Percentiles rank a stretch among this genome's conserved stretches.
phyloP scores from a whole-genome alignment of 108 stramenopile species.

The Craspedostauros australis region DNA sequence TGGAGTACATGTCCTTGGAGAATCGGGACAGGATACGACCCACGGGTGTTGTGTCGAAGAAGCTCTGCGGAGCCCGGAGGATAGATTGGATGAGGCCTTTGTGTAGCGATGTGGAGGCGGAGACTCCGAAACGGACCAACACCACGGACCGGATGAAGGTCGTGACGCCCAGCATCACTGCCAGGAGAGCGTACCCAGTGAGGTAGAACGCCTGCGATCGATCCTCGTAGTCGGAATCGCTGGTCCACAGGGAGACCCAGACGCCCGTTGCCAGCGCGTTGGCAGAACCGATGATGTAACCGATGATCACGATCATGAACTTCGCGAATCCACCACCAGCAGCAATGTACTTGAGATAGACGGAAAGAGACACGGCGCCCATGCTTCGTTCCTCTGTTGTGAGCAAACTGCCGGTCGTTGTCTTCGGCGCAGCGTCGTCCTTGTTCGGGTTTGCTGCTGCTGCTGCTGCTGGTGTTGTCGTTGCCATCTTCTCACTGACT shows the following conservation, averaged over 20 bases:
- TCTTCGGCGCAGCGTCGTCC: slow-evolving; percentile 5
- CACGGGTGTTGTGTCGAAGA: slow-evolving; percentile 91
- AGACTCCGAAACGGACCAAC: slow-evolving; percentile 58
- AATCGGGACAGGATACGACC: slow-evolving; percentile 86
- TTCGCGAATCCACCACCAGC: slow-evolving; percentile 53
- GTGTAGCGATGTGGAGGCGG: slow-evolving; percentile 49
- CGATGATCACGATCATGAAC: slow-evolving; percentile 38
- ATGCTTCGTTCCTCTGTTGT: slow-evolving; percentile 61
- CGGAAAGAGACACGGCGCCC: slow-evolving; percentile 47
- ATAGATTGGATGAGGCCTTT: slow-evolving; percentile 51
- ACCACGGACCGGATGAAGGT: slow-evolving; percentile 50
- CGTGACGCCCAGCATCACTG: slow-evolving; percentile 34
- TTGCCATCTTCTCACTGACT: slow-evolving; percentile 6
- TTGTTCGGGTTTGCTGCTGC: slow-evolving; percentile 13
- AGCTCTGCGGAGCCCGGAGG: slow-evolving; percentile 76
- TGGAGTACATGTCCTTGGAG: slow-evolving; percentile 64
- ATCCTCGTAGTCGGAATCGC: slow-evolving; percentile 44
- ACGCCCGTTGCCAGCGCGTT: slow-evolving; percentile 28
- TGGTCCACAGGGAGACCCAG: slow-evolving; percentile 68
- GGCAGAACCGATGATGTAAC: slow-evolving; percentile 47
- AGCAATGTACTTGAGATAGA: slow-evolving; percentile 56
- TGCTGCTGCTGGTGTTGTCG: neutral
- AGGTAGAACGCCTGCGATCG: slow-evolving; percentile 35
- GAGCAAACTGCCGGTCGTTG: slow-evolving; percentile 21
- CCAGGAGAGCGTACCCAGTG: slow-evolving; percentile 23